These are phyloP conservation scores for Euryodendron excelsum DNA, from an alignment of 148 eudicot genomes.

Conservation along the genomic window DNA sequence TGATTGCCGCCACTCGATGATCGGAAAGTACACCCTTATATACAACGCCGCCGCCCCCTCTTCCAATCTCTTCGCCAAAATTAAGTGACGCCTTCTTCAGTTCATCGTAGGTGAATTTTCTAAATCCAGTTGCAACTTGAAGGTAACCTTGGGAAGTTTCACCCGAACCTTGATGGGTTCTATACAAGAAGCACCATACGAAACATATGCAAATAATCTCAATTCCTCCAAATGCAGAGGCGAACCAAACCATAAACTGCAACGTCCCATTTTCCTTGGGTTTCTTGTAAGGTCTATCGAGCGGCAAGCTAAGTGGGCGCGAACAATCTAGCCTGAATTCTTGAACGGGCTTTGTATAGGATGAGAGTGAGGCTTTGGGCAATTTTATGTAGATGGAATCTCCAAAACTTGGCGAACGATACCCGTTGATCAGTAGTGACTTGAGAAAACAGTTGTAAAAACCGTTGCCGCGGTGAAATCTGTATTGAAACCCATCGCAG, in stretches of 20 bases:
- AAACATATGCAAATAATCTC: constrained; percentile 17
- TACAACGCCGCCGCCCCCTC: neutral
- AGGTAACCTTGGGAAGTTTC: constrained; percentile 9
- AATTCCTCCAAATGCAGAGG: constrained; percentile 19
- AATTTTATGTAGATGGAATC: constrained; percentile 23
- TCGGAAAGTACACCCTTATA: neutral
- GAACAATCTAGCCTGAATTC: constrained; percentile 17
- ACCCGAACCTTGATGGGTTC: neutral
- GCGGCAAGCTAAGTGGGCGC: neutral
- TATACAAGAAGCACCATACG: constrained; percentile 5
- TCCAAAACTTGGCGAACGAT: neutral
- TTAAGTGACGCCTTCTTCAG: neutral
- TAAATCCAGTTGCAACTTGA: constrained; percentile 28
- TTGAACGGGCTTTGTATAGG: neutral
- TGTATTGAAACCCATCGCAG: constrained; percentile 35
- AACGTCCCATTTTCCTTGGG: neutral
- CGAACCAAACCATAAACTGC: constrained; percentile 22
- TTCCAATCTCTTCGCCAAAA: constrained; percentile 1
- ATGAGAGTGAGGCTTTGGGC: constrained; percentile 4
- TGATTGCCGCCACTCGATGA: neutral
- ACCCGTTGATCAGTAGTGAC: constrained; percentile 26
- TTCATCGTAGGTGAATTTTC: constrained; percentile 12
- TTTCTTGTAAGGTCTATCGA: too few species aligned
- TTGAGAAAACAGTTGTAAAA: constrained; percentile 26
- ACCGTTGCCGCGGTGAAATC: neutral